Evolutionary conservation across 768 basidiomycete species (phyloP).

Genomic region (Calocera cornea): DNA sequence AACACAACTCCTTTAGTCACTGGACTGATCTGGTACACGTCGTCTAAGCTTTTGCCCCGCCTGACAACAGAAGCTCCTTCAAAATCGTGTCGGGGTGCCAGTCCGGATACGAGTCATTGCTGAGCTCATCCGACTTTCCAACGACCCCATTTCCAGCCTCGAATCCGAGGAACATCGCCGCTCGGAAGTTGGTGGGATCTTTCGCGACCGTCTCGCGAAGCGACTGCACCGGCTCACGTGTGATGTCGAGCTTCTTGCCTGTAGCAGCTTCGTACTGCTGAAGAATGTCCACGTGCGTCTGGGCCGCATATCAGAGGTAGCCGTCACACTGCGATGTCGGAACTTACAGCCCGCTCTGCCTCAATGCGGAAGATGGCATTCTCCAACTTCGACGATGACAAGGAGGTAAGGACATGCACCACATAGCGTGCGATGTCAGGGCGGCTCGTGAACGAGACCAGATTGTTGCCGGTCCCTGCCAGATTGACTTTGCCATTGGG

Average conservation of each 20-base stretch:
- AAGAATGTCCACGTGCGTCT: not conserved
- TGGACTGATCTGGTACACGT: not conserved
- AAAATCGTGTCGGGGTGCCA: not conserved
- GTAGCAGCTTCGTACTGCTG: not conserved
- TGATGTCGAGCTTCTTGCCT: not conserved
- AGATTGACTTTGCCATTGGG: constrained; percentile 12
- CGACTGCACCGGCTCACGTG: not conserved
- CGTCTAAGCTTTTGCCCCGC: not conserved
- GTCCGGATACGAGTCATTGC: not conserved
- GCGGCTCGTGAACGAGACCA: constrained; percentile 12
- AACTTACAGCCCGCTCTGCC: not conserved
- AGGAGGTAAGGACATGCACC: constrained; percentile 13
- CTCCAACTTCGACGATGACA: constrained; percentile 10
- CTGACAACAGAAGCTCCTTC: not conserved
- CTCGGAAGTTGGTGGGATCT: not conserved
- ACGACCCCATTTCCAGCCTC: not conserved
- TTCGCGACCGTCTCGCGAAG: not conserved
- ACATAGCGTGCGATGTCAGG: constrained; percentile 17
- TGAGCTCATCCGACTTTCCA: not conserved
- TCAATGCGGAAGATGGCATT: not conserved
- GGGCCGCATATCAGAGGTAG: not conserved
- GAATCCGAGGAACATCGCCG: not conserved
- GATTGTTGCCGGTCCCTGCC: constrained; percentile 11
- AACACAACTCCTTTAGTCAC: no score
- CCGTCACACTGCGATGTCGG: not conserved